Evolutionary conservation across 2,329 filamentous ascomycete species (phyloP).

Genomic region (Alternaria dauci): DNA sequence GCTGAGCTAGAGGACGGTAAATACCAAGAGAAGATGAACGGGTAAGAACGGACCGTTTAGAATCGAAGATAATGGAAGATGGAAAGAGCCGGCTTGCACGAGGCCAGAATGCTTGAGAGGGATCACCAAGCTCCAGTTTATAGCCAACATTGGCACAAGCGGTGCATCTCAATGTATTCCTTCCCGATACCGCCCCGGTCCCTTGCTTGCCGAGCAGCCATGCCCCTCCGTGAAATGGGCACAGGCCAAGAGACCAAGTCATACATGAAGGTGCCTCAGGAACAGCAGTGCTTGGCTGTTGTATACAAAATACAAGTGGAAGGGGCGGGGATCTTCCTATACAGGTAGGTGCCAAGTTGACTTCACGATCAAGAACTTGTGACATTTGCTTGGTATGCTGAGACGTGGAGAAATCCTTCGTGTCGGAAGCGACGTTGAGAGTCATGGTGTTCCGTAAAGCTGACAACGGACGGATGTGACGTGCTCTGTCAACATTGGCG

Average conservation of each 20-base stretch:
- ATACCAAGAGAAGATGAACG: not conserved
- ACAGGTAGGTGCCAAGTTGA: conserved; percentile 19
- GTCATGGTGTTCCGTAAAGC: not conserved
- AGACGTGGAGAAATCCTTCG: conserved; percentile 1
- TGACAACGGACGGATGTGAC: not conserved
- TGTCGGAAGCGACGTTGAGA: not conserved
- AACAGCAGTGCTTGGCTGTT: conserved; percentile 21
- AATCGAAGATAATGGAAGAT: conserved; percentile 7
- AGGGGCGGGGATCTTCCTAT: conserved; percentile 11
- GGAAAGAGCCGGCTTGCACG: conserved; percentile 2
- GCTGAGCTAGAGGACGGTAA: conserved; percentile 20
- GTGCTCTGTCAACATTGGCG: not conserved
- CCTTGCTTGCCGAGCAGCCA: not conserved
- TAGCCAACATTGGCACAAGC: conserved; percentile 9
- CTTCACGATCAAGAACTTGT: conserved; percentile 25
- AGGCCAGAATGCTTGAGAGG: not conserved
- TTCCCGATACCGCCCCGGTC: not conserved
- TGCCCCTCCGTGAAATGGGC: conserved; percentile 13
- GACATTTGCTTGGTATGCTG: conserved; percentile 33
- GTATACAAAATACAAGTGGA: conserved; percentile 16
- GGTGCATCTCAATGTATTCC: not conserved
- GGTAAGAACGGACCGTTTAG: not conserved
- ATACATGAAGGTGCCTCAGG: conserved; percentile 27
- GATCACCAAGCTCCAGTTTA: conserved; percentile 24
- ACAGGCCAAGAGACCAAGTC: conserved; percentile 43